Evolutionary conservation across 1,284 basidiomycete genomes (phyloP).

Genomic region (Apiotrichum mycotoxinovorans): DNA sequence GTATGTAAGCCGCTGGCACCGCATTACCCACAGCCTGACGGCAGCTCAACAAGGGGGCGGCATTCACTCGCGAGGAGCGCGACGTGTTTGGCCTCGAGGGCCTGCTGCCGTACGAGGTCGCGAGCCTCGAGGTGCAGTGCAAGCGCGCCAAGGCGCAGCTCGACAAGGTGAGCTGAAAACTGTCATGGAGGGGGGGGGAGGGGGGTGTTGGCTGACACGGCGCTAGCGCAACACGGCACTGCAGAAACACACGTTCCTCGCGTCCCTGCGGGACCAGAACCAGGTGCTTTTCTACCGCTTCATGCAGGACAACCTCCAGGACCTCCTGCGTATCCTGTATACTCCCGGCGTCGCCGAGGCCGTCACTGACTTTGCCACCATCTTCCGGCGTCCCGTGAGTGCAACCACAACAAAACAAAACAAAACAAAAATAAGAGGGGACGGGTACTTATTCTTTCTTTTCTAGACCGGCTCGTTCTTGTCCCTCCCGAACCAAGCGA

Average conservation of each 20-base stretch:
- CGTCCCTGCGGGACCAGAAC: constrained; percentile 55
- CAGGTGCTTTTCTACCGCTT: constrained; percentile 72
- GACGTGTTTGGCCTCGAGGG: constrained; percentile 64
- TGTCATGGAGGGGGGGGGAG: no score
- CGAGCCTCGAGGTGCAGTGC: constrained; percentile 68
- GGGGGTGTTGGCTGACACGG: no score
- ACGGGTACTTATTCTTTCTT: no score
- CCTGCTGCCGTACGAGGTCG: constrained; percentile 68
- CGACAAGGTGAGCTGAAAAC: constrained; percentile 31
- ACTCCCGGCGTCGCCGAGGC: constrained; percentile 52
- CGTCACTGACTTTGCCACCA: constrained; percentile 72
- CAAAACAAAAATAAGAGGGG: no score
- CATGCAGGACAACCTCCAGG: constrained; percentile 63
- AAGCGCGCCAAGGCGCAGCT: constrained; percentile 65
- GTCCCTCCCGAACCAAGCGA: constrained; percentile 60
- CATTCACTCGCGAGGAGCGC: constrained; percentile 60
- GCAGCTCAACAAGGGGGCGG: constrained; percentile 57
- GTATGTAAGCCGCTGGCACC: no score
- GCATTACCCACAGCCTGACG: no score
- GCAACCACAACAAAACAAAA: no score
- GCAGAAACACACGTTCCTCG: neutral
- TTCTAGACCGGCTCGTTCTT: constrained; percentile 25
- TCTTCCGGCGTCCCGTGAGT: constrained; percentile 65
- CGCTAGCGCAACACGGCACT: neutral
- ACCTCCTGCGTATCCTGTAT: constrained; percentile 60